Evolutionary conservation across 1,284 basidiomycete genomes (phyloP).

Genomic region (Cutaneotrichosporon sp.): DNA sequence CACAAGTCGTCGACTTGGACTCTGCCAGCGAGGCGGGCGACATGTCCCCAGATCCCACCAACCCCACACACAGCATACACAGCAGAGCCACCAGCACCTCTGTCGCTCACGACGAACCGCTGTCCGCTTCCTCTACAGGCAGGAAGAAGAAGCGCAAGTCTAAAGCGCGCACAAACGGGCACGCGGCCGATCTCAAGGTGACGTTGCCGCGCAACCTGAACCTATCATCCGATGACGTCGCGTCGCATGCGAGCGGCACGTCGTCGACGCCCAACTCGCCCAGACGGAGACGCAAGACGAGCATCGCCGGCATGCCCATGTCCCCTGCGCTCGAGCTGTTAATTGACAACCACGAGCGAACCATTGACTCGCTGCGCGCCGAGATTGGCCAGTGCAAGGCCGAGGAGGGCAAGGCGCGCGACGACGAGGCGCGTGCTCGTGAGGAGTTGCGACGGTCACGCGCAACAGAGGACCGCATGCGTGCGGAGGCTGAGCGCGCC

Average conservation of each 20-base stretch:
- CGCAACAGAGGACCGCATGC: conserved; percentile 29
- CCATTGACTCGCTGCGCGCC: conserved; percentile 36
- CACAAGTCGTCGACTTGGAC: neutral
- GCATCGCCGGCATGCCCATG: conserved; percentile 22
- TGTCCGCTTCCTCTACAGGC: neutral
- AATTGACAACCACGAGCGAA: conserved; percentile 32
- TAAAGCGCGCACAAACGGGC: conserved; percentile 11
- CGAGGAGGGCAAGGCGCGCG: conserved; percentile 37
- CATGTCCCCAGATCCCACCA: neutral
- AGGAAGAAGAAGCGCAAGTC: conserved; percentile 37
- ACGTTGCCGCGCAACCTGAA: conserved; percentile 1
- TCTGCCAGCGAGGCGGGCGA: neutral
- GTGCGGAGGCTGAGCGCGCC: conserved; percentile 28
- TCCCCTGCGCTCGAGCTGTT: conserved; percentile 25
- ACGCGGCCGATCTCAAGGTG: neutral
- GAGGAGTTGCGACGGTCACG: conserved; percentile 29
- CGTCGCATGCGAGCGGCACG: neutral
- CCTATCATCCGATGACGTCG: conserved; percentile 10
- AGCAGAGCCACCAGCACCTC: conserved; percentile 16
- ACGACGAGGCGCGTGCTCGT: conserved; percentile 27
- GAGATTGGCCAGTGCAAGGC: conserved; percentile 42
- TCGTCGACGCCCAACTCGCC: conserved; percentile 2
- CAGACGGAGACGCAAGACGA: conserved; percentile 23
- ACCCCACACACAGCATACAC: neutral
- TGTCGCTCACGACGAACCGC: conserved; percentile 37